These are phyloP conservation scores for Podospora pseudocomata DNA, from an alignment of 495 filamentous ascomycete species.

Conservation along the genomic window DNA sequence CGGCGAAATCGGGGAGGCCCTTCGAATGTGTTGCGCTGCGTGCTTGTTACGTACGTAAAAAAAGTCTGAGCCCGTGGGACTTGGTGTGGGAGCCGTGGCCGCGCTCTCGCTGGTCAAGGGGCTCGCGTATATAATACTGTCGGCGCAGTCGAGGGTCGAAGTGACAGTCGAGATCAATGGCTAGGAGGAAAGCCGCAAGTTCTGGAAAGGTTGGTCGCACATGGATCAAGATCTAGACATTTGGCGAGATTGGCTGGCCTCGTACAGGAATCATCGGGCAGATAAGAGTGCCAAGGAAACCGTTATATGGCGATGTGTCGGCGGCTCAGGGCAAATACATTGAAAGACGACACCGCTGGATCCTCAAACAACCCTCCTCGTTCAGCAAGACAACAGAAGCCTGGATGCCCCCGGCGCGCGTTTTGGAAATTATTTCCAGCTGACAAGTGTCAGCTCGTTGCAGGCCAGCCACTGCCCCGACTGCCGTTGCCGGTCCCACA, in stretches of 20 bases:
- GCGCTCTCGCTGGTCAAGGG: not conserved
- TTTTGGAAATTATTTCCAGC: conserved; percentile 9
- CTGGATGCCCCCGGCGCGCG: conserved; percentile 7
- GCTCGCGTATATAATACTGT: not conserved
- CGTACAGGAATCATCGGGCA: conserved; percentile 5
- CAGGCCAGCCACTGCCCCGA: not conserved
- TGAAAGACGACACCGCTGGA: not conserved
- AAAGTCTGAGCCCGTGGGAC: not conserved
- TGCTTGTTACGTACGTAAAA: not conserved
- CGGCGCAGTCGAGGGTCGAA: not conserved
- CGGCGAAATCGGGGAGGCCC: conserved; percentile 2
- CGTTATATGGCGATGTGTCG: conserved; percentile 6
- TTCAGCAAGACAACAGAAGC: not conserved
- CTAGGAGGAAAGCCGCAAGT: conserved; percentile 8
- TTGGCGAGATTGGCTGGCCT: conserved; percentile 18
- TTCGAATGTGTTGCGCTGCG: conserved; percentile 2
- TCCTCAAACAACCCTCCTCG: conserved; percentile 1
- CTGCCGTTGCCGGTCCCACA: conserved; percentile 2
- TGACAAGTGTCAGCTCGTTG: conserved; percentile 13
- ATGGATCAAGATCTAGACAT: conserved; percentile 17
- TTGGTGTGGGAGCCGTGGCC: not conserved
- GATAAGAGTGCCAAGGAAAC: not conserved
- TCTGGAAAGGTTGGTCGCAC: conserved; percentile 16
- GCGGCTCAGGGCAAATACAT: conserved; percentile 1
- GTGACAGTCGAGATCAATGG: not conserved